Evolutionary conservation across 805 yeast genomes (phyloP), one percentile per base, ranked within the genome.

Genomic region (Monosporozyma servazzii): DNA sequence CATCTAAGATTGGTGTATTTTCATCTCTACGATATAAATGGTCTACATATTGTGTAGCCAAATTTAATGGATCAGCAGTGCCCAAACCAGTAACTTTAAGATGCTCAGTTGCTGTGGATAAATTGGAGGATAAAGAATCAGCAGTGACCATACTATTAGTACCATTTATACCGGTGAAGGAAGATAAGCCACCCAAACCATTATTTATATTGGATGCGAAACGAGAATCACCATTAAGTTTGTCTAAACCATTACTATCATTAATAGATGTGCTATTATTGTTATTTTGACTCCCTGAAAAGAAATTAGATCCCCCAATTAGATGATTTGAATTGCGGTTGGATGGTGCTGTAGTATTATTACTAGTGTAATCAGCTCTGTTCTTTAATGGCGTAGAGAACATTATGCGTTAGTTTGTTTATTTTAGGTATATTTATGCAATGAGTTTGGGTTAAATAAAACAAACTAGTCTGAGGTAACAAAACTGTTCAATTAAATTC

Each of bases 1-100:
- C 72, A 73, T 86, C 72, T 69, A 78, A 61, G 70, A 81, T 52
- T 68, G 78, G 61, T 72, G 90, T 53, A 69, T 75, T 73, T 65
- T 78, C 67, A 77, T 81, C 75, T 73, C 86, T 64, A 69, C 79
- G 60, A 68, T 79, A 63, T 69, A 84, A 62, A 71, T 77, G 68
- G 37, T 81, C 75, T 51, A 86, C 77, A 65, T 79, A 83, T 64
- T 81, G 81, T 48, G 80, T 74, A 0, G 89, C 87, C 51, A 86
- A 66, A 54, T 78, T 75, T 48, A 72, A 57, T 4, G 76, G 75
- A 20, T 69, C 65, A n/a, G 59, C 61, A 17, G 63, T 56, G 11
- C 67, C 70, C 25, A 68, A 56, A 13, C 66, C 66, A 29, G 58
- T 51, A 20, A 70, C 65, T 30, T 64, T 57, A 17, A 69, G 52